phyloP scores from a whole-genome alignment of 495 filamentous ascomycete species.

The Pseudevernia furfuracea region DNA sequence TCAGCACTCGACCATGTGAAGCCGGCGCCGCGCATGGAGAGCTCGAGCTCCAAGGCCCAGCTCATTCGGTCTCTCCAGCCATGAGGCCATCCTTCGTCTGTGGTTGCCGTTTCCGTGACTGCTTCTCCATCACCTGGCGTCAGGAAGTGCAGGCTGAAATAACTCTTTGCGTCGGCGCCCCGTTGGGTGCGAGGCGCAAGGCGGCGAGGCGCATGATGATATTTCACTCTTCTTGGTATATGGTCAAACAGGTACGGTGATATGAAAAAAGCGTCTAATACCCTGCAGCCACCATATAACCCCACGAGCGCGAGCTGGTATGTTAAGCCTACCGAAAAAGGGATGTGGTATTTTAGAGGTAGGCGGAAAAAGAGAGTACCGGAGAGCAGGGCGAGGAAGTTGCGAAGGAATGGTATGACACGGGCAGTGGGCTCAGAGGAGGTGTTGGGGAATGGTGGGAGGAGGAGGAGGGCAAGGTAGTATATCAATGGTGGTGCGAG shows the following conservation, averaged over 20 bases:
- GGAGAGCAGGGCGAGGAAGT: slow-evolving; percentile 20
- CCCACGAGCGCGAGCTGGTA: slow-evolving; percentile 27
- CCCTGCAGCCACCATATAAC: slow-evolving; percentile 24
- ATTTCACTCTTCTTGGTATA: slow-evolving; percentile 24
- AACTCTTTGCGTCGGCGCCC: slow-evolving; percentile 15
- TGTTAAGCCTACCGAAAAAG: slow-evolving; percentile 25
- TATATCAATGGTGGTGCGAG: slow-evolving; percentile 24
- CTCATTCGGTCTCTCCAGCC: slow-evolving; percentile 21
- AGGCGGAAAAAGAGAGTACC: slow-evolving; percentile 24
- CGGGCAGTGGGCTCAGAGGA: not conserved
- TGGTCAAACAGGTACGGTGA: slow-evolving; percentile 19
- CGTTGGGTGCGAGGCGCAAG: not conserved
- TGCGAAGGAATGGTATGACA: slow-evolving; percentile 21
- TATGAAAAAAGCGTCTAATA: slow-evolving; percentile 26
- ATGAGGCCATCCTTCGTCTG: slow-evolving; percentile 18
- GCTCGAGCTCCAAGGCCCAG: slow-evolving; percentile 26
- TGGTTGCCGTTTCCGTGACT: slow-evolving; percentile 23
- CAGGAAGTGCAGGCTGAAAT: slow-evolving; percentile 25
- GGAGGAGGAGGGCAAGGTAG: slow-evolving; percentile 25
- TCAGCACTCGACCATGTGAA: slow-evolving; percentile 28
- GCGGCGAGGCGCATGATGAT: slow-evolving; percentile 19
- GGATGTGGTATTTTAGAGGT: slow-evolving; percentile 24
- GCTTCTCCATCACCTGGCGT: slow-evolving; percentile 14
- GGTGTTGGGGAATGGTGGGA: slow-evolving; percentile 22
- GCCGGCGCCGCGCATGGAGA: slow-evolving; percentile 25